phyloP scores from a whole-genome alignment of 345 rosid genomes.

The Mercurialis annua region DNA sequence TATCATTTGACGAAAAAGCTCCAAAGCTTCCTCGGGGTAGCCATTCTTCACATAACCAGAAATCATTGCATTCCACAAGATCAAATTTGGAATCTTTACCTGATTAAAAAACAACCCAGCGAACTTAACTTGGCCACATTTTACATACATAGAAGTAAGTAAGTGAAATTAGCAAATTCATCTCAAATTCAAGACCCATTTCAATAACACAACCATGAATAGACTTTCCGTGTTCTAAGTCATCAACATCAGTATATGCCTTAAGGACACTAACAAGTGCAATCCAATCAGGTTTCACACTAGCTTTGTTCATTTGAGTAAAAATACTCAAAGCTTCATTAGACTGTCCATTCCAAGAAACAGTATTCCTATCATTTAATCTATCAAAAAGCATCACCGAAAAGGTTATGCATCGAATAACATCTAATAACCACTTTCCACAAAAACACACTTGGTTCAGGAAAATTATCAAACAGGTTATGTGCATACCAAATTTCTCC shows the following conservation, averaged over 20 bases:
- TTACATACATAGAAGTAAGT: conserved; percentile 66
- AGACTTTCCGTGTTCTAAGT: conserved; percentile 49
- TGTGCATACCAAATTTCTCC: conserved; percentile 51
- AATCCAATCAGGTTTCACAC: conserved; percentile 58
- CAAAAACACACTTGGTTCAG: conserved; percentile 46
- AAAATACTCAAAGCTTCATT: conserved; percentile 64
- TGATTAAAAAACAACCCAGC: conserved; percentile 51
- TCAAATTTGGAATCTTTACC: conserved; percentile 49
- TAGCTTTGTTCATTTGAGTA: conserved; percentile 49
- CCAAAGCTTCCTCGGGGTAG: conserved; percentile 51
- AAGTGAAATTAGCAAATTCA: conserved; percentile 61
- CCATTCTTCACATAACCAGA: conserved; percentile 75
- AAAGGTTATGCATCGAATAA: conserved; percentile 41
- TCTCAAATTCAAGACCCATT: conserved; percentile 55
- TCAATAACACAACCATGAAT: conserved; percentile 54
- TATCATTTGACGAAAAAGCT: conserved; percentile 50
- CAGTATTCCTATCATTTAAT: conserved; percentile 44
- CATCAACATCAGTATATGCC: conserved; percentile 65
- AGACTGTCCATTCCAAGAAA: no score
- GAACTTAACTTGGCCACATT: conserved; percentile 53
- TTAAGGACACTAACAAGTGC: conserved; percentile 62
- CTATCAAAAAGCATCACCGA: conserved; percentile 42
- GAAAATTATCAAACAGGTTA: conserved; percentile 54
- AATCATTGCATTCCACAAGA: conserved; percentile 71
- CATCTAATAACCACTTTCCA: conserved; percentile 65